Evolutionary conservation across 2,329 filamentous ascomycete species (phyloP).

Genomic region (Malbranchea cinnamomea): DNA sequence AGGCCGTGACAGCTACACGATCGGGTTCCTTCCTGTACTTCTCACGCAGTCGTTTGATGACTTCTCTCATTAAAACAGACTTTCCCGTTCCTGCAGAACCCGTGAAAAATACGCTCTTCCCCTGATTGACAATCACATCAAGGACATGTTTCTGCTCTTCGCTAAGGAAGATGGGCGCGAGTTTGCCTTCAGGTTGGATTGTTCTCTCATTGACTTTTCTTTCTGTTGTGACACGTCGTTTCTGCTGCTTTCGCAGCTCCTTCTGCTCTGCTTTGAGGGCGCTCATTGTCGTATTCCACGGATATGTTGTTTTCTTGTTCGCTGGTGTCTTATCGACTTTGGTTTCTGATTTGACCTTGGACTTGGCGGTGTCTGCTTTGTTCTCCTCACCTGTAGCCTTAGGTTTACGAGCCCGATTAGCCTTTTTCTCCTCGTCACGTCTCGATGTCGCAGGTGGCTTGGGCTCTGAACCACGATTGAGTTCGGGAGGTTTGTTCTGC

Average conservation of each 20-base stretch:
- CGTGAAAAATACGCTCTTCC: conserved; percentile 92
- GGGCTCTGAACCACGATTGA: no score
- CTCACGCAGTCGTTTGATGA: conserved; percentile 64
- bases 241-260: conserved; percentile 47
- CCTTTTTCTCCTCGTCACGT: no score
- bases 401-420: no score
- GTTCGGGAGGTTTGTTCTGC: no score
- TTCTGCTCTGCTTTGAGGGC: conserved; percentile 65
- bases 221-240: conserved; percentile 28
- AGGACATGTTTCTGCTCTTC: conserved; percentile 75
- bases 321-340: conserved; percentile 35
- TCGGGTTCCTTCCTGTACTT: conserved; percentile 68
- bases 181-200: conserved; percentile 19
- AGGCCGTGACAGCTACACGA: conserved; percentile 82
- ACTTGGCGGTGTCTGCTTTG: no score
- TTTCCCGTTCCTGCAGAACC: conserved; percentile 94
- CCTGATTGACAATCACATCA: conserved; percentile 62
- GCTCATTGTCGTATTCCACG: conserved; percentile 62
- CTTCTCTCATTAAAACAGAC: conserved; percentile 85
- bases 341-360: not conserved
- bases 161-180: conserved; percentile 56
- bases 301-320: conserved; percentile 30
- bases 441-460: no score
- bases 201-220: conserved; percentile 12
- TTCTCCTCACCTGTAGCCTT: no score